Base-by-base conservation (phyloP, 140 eudicot genomes). In the Stevia rebaudiana region DNA sequence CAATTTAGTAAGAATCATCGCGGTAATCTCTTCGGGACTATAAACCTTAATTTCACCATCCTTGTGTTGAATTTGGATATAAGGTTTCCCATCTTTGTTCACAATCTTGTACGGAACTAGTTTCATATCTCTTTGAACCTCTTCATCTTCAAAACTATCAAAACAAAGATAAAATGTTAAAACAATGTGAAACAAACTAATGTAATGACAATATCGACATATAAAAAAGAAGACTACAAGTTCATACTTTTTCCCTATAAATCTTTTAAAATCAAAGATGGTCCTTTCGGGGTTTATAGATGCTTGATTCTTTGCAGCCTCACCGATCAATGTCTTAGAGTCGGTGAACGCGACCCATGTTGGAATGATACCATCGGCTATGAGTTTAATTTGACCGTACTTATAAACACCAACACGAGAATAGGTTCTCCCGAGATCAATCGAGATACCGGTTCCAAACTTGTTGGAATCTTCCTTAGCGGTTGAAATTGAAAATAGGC, bases 401-500 rank as follows among this genome's bases (percentile, higher is more conserved):
- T 80, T 86, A 79, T 83, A 86, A 35, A 86, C 95, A 65, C 95
- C 95, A 44, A 86, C 95, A 76, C 95, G 81, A 5, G 95, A 86
- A 75, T 81, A 81, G 17, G 90, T 86, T 2, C 87, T 86, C 6
- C 95, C 95, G 58, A 83, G 87, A 68, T 86, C 95, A 43, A 83
- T 86, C 11, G 90, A 85, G 1, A 83, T 86, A 30, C 83, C 90
- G 11, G 90, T 83, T 63, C 90, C 95, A 46, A 80, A 44, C 46
- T 86, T 86, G 61, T 61, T 33, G 13, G 80, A 78, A 56, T 83
- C 95, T 64, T 86, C 88, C 50, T 78, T 76, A 1, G 90, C 95
- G 25, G 63, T 78, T 11, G 84, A 47, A 61, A 80, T 53, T 55
- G 90, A 79, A 78, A 53, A 83, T 31, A 86, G 50, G 21, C 78